phyloP scores from a whole-genome alignment of 192 early-diverging fungal genomes.

The Phlyctochytrium planicorne region DNA sequence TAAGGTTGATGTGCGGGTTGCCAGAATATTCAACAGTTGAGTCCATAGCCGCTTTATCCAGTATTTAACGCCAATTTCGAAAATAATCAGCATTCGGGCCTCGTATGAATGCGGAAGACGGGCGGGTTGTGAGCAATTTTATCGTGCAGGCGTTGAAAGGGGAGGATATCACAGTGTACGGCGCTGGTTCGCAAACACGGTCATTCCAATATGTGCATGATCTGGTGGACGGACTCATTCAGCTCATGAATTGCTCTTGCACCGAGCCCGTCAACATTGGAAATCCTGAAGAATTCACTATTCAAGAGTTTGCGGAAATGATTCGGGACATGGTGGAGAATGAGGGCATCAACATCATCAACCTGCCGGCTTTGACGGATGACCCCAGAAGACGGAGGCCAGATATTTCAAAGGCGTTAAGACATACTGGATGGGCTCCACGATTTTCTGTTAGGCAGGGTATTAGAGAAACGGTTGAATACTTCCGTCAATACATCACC shows the following conservation, averaged over 20 bases:
- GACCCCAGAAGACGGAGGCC: slow-evolving; percentile 77
- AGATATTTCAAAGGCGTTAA: slow-evolving; percentile 68
- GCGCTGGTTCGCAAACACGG: slow-evolving; percentile 74
- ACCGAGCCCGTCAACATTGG: slow-evolving; percentile 76
- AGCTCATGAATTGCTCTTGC: slow-evolving; percentile 71
- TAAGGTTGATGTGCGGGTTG: slow-evolving; percentile 72
- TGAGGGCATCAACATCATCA: slow-evolving; percentile 52
- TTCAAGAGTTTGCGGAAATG: slow-evolving; percentile 73
- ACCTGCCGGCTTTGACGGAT: slow-evolving; percentile 65
- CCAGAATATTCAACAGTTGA: slow-evolving; percentile 71
- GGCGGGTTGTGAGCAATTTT: slow-evolving; percentile 83
- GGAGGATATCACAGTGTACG: slow-evolving; percentile 76
- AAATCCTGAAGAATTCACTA: slow-evolving; percentile 83
- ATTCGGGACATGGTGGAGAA: slow-evolving; percentile 69
- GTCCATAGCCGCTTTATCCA: slow-evolving; percentile 7
- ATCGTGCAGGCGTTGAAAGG: slow-evolving; percentile 79
- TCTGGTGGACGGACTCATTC: slow-evolving; percentile 77
- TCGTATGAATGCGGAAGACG: slow-evolving; percentile 80
- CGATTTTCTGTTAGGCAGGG: slow-evolving; percentile 75
- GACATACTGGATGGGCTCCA: slow-evolving; percentile 69
- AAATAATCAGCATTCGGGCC: slow-evolving; percentile 70
- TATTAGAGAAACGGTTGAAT: slow-evolving; percentile 76
- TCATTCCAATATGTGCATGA: slow-evolving; percentile 87
- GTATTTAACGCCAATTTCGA: not conserved
- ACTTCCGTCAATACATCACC: slow-evolving; percentile 51